Evolutionary conservation across 441 rosid genomes (phyloP).

Genomic region (Eutrema salsugineum): DNA sequence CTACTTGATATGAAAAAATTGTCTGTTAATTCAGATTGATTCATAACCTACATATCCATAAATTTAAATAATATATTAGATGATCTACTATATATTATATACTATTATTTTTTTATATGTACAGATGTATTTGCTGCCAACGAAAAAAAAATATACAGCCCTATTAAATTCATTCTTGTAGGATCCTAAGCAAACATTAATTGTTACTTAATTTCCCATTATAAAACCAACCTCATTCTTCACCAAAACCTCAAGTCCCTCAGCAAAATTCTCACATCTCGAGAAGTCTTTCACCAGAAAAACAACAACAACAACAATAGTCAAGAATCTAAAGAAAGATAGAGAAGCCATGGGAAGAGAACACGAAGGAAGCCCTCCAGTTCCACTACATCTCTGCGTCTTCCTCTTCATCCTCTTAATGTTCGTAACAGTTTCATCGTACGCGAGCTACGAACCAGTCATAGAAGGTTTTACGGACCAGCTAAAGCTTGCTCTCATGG

Average conservation of each 20-base stretch:
- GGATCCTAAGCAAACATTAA: slow-evolving; percentile 20
- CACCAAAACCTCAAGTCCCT: neutral
- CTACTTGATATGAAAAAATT: neutral
- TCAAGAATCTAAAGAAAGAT: neutral
- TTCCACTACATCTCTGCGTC: slow-evolving; percentile 57
- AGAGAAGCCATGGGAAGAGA: slow-evolving; percentile 31
- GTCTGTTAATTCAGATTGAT: neutral
- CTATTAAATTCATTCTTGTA: neutral
- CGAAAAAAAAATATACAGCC: no score
- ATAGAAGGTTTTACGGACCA: slow-evolving; percentile 50
- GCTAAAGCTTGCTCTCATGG: slow-evolving; percentile 47
- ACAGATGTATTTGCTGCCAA: no score
- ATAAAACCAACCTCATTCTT: slow-evolving; percentile 8
- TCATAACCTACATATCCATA: neutral
- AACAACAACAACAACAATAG: neutral
- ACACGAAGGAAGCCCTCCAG: slow-evolving; percentile 30
- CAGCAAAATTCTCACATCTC: neutral
- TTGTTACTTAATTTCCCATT: neutral
- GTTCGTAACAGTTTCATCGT: slow-evolving; percentile 52
- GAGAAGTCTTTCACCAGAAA: neutral
- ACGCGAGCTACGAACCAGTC: slow-evolving; percentile 55
- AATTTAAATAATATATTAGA: neutral
- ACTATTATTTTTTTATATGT: no score
- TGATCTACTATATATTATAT: neutral
- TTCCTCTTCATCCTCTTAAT: slow-evolving; percentile 46